These are phyloP conservation scores for Chytridium lagenaria DNA, from an alignment of 371 early-diverging fungal species.

Conservation along the genomic window DNA sequence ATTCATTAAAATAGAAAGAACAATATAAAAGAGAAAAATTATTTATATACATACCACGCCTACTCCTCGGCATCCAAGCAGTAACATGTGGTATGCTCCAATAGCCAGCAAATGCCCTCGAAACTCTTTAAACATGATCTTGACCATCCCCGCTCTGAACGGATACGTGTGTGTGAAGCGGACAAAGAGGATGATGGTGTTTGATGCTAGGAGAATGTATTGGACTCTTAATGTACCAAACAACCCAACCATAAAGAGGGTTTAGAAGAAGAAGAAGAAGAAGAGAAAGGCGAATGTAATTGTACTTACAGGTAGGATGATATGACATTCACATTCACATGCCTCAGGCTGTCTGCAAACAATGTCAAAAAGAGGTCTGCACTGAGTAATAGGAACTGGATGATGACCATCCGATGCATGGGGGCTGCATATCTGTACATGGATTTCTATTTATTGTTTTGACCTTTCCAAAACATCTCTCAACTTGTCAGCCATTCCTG, in stretches of 20 bases:
- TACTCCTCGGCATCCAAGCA: constrained; percentile 34
- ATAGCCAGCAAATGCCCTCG: constrained; percentile 33
- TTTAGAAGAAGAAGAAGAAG: not conserved
- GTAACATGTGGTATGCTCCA: constrained; percentile 26
- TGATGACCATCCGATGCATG: constrained; percentile 28
- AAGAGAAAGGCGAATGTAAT: not conserved
- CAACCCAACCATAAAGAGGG: not conserved
- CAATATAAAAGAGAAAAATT: too few relatives aligned
- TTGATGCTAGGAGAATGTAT: constrained; percentile 38
- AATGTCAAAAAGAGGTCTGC: constrained; percentile 42
- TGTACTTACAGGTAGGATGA: constrained; percentile 20
- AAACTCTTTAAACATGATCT: constrained; percentile 48
- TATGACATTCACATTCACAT: constrained; percentile 35
- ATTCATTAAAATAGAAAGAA: not conserved
- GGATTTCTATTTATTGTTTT: not conserved
- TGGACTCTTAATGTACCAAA: constrained; percentile 36
- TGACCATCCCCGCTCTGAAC: constrained; percentile 50
- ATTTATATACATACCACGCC: constrained; percentile 34
- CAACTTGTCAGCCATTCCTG: too few relatives aligned
- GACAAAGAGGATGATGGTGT: constrained; percentile 47
- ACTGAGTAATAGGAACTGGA: constrained; percentile 39
- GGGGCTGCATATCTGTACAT: not conserved
- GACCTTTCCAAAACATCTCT: too few relatives aligned
- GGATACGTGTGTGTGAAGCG: constrained; percentile 50
- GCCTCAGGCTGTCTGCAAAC: constrained; percentile 40